These are phyloP conservation scores for Uromyces viciae-fabae DNA, from an alignment of 1,284 basidiomycete species.

Conservation along the genomic window DNA sequence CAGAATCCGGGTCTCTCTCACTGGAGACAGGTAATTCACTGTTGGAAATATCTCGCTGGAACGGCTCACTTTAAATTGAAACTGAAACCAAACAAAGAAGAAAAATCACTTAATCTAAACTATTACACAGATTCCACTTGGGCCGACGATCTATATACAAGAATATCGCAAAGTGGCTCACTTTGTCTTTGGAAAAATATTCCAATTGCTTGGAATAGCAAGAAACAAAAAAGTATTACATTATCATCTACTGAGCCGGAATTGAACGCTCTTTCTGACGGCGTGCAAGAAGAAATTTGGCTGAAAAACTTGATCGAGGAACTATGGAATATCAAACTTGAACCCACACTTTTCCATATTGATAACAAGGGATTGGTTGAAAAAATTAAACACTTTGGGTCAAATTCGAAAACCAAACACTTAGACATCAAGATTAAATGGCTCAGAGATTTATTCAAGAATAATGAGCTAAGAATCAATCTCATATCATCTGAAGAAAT, in stretches of 20 bases:
- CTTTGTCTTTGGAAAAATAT: background rate
- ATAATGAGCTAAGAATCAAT: background rate
- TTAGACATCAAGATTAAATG: background rate
- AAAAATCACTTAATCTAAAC: background rate
- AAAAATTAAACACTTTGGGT: background rate
- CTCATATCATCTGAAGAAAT: background rate
- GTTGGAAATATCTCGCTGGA: background rate
- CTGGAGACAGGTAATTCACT: background rate
- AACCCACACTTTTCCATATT: background rate
- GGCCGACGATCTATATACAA: background rate
- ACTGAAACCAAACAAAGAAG: too few species aligned
- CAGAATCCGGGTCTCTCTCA: background rate
- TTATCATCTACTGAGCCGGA: background rate
- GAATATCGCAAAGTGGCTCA: background rate
- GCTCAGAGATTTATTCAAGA: background rate
- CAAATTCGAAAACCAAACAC: background rate
- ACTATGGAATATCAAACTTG: background rate
- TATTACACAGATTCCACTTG: background rate
- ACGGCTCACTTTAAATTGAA: background rate
- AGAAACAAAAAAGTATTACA: background rate
- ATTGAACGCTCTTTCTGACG: background rate
- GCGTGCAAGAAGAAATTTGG: background rate
- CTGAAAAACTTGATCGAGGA: background rate
- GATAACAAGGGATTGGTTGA: background rate
- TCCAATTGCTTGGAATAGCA: background rate